Evolutionary conservation across 148 eudicot species (phyloP), one percentile per base, ranked within the genome.

Genomic region (Polygonum maritimum): DNA sequence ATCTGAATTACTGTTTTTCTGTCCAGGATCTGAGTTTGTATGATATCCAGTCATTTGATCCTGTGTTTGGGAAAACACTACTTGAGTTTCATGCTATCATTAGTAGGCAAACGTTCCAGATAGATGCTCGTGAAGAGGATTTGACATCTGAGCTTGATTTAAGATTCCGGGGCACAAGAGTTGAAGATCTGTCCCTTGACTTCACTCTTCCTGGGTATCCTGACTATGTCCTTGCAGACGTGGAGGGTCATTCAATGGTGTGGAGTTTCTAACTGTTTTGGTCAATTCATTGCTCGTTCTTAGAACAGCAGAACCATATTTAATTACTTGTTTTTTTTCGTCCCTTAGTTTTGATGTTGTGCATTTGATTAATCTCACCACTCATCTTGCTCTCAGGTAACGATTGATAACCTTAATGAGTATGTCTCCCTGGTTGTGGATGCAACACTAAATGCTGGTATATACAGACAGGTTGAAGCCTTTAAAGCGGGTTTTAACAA

Each of bases 141-240:
- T 69, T 76, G 16, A 41, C 72, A 26, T 36, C 75, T 48, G 76
- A 71, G 75, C 75, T 71, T 40, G 80, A 83, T 48, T 75, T 81
- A 60, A 75, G 81, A 79, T 89, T 90, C 77, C 82, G 86, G 71
- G 77, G 81, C 76, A 81, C 88, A 12, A 83, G 78, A 51, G 86
- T 95, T 75, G 92, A 90, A 79, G 98, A 95, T 69, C 88, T 95
- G 39, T 89, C 83, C 79, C 94, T 95, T 78, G 96, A 95, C 79
- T 95, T 89, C 81, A 79, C 91, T 18, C 88, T 95, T 80, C 98
- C 97, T 77, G 98, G 98, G 47, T 95, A 92, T 87, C 94, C 96
- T 74, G 92, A 95, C 78, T 92, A 85, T 76, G 74, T 63, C 38
- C 89, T 89, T 54, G 31, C 82, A 33, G 81, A 85, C 69, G 85